Evolutionary conservation across 2,329 filamentous ascomycete species (phyloP).

Genomic region (Ophiostoma australiae): DNA sequence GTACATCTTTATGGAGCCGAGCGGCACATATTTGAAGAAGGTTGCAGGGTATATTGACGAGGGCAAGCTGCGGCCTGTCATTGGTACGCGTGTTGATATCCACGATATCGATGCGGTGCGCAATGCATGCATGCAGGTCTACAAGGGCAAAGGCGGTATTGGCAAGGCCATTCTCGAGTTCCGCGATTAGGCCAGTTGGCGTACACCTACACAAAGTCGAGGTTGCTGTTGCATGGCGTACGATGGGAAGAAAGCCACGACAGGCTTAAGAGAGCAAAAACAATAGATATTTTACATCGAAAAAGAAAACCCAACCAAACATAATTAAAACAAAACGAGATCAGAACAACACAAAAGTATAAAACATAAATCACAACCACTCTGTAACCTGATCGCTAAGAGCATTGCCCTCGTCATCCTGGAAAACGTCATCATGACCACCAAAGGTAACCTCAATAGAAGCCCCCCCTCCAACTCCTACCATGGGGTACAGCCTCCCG

Average conservation of each 20-base stretch:
- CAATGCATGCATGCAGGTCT: not conserved
- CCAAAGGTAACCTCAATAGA: not conserved
- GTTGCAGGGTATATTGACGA: not conserved
- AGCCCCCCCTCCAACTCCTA: not conserved
- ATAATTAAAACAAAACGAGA: not conserved
- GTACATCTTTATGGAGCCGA: constrained; percentile 17
- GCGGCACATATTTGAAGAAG: not conserved
- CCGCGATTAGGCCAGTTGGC: not conserved
- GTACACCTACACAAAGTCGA: too few species aligned
- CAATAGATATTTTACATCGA: not conserved
- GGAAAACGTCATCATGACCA: not conserved
- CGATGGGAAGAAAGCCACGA: too few species aligned
- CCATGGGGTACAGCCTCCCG: not conserved
- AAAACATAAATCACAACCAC: not conserved
- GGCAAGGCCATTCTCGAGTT: constrained; percentile 17
- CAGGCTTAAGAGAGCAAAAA: not conserved
- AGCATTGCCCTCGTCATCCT: not conserved
- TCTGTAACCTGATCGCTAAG: not conserved
- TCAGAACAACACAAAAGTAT: not conserved
- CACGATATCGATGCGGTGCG: constrained; percentile 12
- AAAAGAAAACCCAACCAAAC: not conserved
- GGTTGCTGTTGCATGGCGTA: too few species aligned
- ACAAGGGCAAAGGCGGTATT: constrained; percentile 13
- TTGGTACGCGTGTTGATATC: constrained; percentile 15
- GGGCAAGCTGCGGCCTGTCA: constrained; percentile 7